phyloP scores from a whole-genome alignment of 2,329 filamentous ascomycete genomes.

The Neurospora sp. region DNA sequence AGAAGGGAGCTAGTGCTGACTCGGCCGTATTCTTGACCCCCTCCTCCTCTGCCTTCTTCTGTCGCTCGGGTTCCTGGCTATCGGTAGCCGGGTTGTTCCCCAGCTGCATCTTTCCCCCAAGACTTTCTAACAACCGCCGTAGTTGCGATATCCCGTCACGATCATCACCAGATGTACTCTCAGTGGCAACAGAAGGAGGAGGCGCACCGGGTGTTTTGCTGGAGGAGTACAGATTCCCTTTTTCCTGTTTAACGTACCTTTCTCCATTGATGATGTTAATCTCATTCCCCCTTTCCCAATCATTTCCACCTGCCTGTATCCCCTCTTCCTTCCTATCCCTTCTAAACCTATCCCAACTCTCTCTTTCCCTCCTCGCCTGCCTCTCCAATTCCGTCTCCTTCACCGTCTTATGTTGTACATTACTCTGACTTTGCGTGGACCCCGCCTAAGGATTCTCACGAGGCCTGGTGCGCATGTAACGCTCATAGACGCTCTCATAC shows the following conservation, averaged over 20 bases:
- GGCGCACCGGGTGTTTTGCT: neutral
- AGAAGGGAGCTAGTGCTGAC: neutral
- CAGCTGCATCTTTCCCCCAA: neutral
- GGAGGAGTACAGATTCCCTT: neutral
- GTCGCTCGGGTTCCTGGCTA: neutral
- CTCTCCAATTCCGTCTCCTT: neutral
- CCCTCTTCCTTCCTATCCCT: neutral
- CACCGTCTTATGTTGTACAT: neutral
- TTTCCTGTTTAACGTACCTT: neutral
- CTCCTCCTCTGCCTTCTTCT: neutral
- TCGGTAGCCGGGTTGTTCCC: neutral
- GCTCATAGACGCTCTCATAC: neutral
- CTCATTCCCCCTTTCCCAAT: neutral
- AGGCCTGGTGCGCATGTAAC: neutral
- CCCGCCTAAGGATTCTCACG: neutral
- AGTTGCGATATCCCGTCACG: neutral
- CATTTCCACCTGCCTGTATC: neutral
- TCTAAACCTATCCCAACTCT: neutral
- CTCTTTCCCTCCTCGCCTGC: neutral
- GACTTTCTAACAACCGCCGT: neutral
- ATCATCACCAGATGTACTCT: neutral
- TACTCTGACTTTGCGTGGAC: neutral
- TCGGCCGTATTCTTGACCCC: accelerated
- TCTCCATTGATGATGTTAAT: neutral
- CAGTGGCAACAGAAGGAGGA: neutral